phyloP scores from a whole-genome alignment of 768 basidiomycete species.

The Cytidiella melzeri region DNA sequence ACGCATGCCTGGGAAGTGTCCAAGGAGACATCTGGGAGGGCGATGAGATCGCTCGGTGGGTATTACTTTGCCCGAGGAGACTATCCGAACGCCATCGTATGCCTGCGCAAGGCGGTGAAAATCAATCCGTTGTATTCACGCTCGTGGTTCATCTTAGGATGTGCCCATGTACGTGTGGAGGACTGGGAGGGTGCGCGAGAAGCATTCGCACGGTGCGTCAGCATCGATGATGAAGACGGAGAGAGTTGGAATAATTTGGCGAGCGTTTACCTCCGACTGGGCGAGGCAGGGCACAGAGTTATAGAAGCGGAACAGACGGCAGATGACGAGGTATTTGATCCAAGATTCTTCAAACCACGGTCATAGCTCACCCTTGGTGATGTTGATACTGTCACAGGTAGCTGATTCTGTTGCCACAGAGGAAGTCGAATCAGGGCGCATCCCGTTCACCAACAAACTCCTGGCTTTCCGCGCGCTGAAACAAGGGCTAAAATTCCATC shows the following conservation, averaged over 20 bases:
- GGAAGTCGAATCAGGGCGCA: conserved; percentile 22
- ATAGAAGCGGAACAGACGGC: conserved; percentile 26
- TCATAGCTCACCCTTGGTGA: neutral
- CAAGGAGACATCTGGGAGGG: conserved; percentile 72
- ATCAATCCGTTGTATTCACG: conserved; percentile 88
- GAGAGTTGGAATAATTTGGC: conserved; percentile 99
- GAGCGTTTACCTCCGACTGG: conserved; percentile 85
- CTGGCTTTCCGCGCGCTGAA: conserved; percentile 91
- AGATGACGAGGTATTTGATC: conserved; percentile 18
- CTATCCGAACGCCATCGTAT: conserved; percentile 56
- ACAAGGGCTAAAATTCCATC: conserved; percentile 77
- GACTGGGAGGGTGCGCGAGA: conserved; percentile 79
- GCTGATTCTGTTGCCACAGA: conserved; percentile 6
- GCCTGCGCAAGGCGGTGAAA: conserved; percentile 65
- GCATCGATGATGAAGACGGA: conserved; percentile 91
- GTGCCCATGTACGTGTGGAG: conserved; percentile 76
- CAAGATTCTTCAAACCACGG: neutral
- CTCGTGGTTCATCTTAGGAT: conserved; percentile 97
- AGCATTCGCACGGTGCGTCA: conserved; percentile 81
- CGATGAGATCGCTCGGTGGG: conserved; percentile 89
- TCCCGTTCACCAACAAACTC: conserved; percentile 69
- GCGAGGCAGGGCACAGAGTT: conserved; percentile 31
- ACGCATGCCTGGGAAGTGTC: conserved; percentile 82
- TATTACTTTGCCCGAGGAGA: conserved; percentile 66
- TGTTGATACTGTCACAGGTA: neutral